These are phyloP conservation scores for Akanthomyces dipterigenus DNA, from an alignment of 2,329 filamentous ascomycete species.

Conservation along the genomic window DNA sequence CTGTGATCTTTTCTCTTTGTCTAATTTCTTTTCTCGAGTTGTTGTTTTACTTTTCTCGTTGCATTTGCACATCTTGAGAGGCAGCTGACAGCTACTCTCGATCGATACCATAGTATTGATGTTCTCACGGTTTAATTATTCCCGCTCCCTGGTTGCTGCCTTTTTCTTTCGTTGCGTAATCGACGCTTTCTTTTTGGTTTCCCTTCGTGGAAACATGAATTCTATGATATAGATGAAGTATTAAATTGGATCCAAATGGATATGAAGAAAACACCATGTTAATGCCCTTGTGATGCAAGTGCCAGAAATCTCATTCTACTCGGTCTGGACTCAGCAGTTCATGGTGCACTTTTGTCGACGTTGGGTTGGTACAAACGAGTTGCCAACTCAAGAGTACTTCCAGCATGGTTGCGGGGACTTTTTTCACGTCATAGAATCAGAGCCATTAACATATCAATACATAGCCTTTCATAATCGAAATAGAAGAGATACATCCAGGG, in stretches of 20 bases:
- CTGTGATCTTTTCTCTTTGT: not conserved
- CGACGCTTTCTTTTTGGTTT: not conserved
- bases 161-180: not conserved
- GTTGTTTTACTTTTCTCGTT: not conserved
- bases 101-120: conserved; percentile 2
- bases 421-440: not conserved
- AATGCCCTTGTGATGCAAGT: too few relatives aligned
- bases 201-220: not conserved
- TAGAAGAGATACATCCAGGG: not conserved
- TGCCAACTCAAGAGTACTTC: too few relatives aligned
- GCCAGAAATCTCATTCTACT: too few relatives aligned
- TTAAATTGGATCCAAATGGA: not conserved
- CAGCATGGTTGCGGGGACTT: too few relatives aligned
- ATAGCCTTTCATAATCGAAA: not conserved
- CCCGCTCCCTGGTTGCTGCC: not conserved
- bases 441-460: not conserved
- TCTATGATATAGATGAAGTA: not conserved
- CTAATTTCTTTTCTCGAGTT: not conserved
- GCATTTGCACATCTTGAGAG: not conserved
- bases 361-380: too few relatives aligned
- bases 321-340: too few relatives aligned
- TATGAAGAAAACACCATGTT: not conserved
- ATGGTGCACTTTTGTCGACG: too few relatives aligned
- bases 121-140: not conserved
- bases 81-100: not conserved